These are phyloP conservation scores for Zelonia costaricensis DNA, from an alignment of 208 protist genomes.

Conservation along the genomic window DNA sequence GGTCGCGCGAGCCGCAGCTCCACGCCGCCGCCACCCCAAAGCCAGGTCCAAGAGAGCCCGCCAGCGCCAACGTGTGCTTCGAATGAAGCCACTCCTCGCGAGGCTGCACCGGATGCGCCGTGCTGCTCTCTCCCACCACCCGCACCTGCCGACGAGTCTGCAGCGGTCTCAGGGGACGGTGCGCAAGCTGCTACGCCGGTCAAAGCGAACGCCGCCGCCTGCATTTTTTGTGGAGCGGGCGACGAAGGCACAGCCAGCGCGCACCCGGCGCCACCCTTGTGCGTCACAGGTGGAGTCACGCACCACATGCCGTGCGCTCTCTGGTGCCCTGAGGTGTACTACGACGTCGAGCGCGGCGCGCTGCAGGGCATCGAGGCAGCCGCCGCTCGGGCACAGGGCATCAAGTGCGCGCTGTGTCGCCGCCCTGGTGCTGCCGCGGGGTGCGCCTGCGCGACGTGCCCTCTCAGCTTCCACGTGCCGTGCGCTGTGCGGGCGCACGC, in stretches of 20 bases:
- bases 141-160: too few relatives aligned
- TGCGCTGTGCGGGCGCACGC: slow-evolving; percentile 44
- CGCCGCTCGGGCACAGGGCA: slow-evolving; percentile 21
- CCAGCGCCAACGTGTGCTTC: not conserved
- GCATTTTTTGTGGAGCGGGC: slow-evolving; percentile 8
- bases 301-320: slow-evolving; percentile 68
- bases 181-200: not conserved
- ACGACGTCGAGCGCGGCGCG: slow-evolving; percentile 20
- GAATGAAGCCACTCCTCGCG: too few relatives aligned
- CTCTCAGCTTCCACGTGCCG: slow-evolving; percentile 54
- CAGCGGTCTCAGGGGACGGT: not conserved
- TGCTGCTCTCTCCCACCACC: too few relatives aligned
- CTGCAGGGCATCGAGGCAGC: slow-evolving; percentile 38
- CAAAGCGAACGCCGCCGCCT: not conserved
- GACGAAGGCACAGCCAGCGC: not conserved
- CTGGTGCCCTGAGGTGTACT: slow-evolving; percentile 81
- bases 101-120: not conserved
- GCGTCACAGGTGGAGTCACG: slow-evolving; percentile 9
- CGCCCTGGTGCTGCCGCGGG: slow-evolving; percentile 39
- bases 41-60: too few relatives aligned
- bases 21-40: too few relatives aligned
- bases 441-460: slow-evolving; percentile 43
- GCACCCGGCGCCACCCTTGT: not conserved
- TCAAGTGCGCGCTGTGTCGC: slow-evolving; percentile 66
- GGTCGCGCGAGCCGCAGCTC: too few relatives aligned